Percentiles rank a stretch among this genome's conserved stretches.
Conservation (phyloP, 179 eudicot species). For the Beta corolliflora region DNA sequence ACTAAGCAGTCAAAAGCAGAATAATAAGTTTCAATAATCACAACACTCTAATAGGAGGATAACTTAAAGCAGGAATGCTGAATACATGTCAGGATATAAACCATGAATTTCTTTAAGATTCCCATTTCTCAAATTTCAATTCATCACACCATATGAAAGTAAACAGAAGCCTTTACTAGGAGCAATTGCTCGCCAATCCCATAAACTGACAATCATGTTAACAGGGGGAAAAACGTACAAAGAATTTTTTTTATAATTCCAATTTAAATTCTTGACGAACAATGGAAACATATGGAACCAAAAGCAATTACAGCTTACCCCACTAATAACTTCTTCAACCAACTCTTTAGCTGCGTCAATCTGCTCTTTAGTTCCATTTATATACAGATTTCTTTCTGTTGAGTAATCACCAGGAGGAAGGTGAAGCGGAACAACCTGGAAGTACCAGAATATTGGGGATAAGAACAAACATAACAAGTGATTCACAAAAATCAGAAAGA, state of each 20-base stretch:
- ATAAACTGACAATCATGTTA: background rate
- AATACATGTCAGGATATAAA: background rate
- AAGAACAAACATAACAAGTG: background rate
- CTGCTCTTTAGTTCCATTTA: constrained; percentile 77
- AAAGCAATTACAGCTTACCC: constrained; percentile 50
- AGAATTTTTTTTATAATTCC: background rate
- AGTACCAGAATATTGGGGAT: background rate
- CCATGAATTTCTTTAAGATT: background rate
- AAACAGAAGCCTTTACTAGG: background rate
- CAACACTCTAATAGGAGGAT: background rate
- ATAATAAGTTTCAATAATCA: background rate
- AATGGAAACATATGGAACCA: background rate
- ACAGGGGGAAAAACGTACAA: background rate
- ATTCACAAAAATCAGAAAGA: background rate
- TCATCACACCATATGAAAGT: background rate
- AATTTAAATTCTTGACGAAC: background rate
- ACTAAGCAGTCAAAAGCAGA: background rate
- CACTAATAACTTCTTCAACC: constrained; percentile 82
- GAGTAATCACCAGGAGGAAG: constrained; percentile 88
- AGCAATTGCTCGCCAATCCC: background rate
- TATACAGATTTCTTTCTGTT: constrained; percentile 74
- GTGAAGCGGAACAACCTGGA: constrained; percentile 88
- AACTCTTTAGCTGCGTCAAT: constrained; percentile 84
- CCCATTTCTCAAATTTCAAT: background rate
- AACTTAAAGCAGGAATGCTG: background rate